Evolutionary conservation across 345 rosid species (phyloP).

Genomic region (Citrus australasica): DNA sequence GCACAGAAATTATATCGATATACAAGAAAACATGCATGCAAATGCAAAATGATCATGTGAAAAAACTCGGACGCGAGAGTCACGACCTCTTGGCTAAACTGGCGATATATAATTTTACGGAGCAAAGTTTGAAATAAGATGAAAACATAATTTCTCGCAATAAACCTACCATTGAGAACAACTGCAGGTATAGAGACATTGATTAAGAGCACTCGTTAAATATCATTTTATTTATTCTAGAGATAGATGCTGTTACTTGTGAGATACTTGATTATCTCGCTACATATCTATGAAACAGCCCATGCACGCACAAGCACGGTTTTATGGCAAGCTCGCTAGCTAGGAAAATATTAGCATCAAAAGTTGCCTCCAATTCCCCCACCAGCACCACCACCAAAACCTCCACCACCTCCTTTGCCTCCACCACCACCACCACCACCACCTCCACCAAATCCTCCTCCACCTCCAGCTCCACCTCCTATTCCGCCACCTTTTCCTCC

Average conservation of each 20-base stretch:
- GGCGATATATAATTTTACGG: too few relatives aligned
- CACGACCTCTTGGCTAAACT: too few relatives aligned
- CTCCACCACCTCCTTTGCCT: too few relatives aligned
- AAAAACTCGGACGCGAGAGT: too few relatives aligned
- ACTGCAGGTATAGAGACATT: neutral
- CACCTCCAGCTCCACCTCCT: slow-evolving; percentile 2
- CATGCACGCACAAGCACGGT: neutral
- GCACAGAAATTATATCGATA: too few relatives aligned
- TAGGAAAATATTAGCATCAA: neutral
- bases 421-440: too few relatives aligned
- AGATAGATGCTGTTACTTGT: neutral
- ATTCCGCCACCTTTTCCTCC: slow-evolving; percentile 16
- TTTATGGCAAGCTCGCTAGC: neutral
- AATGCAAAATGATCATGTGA: too few relatives aligned
- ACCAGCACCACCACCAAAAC: too few relatives aligned
- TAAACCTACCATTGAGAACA: neutral
- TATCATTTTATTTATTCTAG: neutral
- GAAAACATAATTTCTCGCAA: too few relatives aligned
- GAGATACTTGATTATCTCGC: neutral
- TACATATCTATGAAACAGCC: neutral
- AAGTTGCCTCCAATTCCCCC: slow-evolving; percentile 8
- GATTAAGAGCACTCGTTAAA: neutral
- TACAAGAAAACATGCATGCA: too few relatives aligned
- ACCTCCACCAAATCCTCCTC: too few relatives aligned
- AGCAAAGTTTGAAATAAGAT: too few relatives aligned